These are phyloP conservation scores for Claviceps sp. DNA, from an alignment of 2,329 filamentous ascomycete species.

Conservation along the genomic window DNA sequence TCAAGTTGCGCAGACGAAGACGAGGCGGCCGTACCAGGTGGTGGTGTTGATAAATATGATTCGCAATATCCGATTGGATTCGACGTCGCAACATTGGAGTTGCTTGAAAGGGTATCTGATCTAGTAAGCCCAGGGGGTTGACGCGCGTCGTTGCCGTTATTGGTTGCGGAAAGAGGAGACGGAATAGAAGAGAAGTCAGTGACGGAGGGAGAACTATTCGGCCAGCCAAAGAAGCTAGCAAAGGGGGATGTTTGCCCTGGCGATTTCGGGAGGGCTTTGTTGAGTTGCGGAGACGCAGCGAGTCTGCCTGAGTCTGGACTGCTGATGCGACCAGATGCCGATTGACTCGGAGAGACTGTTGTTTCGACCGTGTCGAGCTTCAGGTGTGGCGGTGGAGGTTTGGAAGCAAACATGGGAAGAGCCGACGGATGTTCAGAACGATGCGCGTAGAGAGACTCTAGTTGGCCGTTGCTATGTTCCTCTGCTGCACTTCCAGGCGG, in stretches of 20 bases:
- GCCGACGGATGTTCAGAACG: conserved; percentile 24
- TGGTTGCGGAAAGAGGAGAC: conserved; percentile 35
- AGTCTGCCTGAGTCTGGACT: conserved; percentile 16
- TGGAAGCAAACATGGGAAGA: conserved; percentile 37
- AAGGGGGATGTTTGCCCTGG: conserved; percentile 35
- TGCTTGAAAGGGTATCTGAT: conserved; percentile 9
- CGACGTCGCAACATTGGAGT: conserved; percentile 27
- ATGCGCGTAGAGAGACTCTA: conserved; percentile 16
- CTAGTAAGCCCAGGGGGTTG: conserved; percentile 6
- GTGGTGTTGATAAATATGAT: conserved; percentile 37
- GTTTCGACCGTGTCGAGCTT: conserved; percentile 31
- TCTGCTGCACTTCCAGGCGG: conserved; percentile 14
- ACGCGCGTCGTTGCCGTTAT: conserved; percentile 21
- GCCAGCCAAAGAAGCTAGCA: conserved; percentile 41
- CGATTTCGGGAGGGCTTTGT: conserved; percentile 43
- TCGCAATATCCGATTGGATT: conserved; percentile 37
- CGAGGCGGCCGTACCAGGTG: conserved; percentile 24
- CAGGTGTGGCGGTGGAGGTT: conserved; percentile 38
- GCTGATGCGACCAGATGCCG: conserved; percentile 12
- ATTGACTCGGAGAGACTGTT: conserved; percentile 14
- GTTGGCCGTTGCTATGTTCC: conserved; percentile 16
- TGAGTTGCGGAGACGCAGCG: conserved; percentile 26
- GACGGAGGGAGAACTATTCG: conserved; percentile 29
- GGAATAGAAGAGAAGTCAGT: conserved; percentile 41
- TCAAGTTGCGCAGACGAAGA: conserved; percentile 47